Base-by-base conservation (phyloP, 2,329 filamentous ascomycete genomes). In the Colletotrichum graminicola region DNA sequence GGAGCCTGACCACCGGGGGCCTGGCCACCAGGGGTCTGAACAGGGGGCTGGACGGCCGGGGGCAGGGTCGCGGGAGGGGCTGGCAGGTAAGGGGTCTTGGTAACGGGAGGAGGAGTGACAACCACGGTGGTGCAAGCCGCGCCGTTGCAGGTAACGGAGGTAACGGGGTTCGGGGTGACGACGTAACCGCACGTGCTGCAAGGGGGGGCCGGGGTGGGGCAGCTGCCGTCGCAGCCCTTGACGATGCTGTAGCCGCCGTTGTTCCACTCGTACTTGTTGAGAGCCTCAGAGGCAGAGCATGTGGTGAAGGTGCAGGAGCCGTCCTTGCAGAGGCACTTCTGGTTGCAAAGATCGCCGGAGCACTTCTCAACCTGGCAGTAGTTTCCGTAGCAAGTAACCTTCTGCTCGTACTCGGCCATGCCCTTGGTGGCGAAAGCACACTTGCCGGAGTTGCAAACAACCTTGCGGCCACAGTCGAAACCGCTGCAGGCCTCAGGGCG, bases 221-320 rank as follows among this genome's bases (percentile, higher is more conserved):
- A 82, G 75, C 77, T 75, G 5, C 79, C 73, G 43, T 74, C 74
- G 59, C 74, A 67, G 76, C 77, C 78, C 62, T 76, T 72, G 73
- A 77, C 77, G 34, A 75, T 65, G 23, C 70, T 68, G 75, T 80
- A 82, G 66, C 78, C 73, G 66, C 74, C 75, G 56, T 77, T 76
- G 71, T 75, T 75, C 79, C 79, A 82, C 75, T 78, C 74, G 62
- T 81, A 73, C 77, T 81, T 81, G 70, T 77, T 77, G 63, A 74
- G 61, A 43, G 26, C 52, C 67, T 77, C 76, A 2, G 75, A 64
- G 43, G 67, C 73, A 26, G 75, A n/a, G 74, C 75, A 75, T 39
- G 74, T 21, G 61, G 75, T 62, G 72, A 74, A 79, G 66, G 75
- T n/a, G 75, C 76, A 80, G 3, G 76, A 69, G 21, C 76, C 75